These are phyloP conservation scores for Paecilomyces niveus DNA, from an alignment of 2,329 filamentous ascomycete species.

Conservation along the genomic window DNA sequence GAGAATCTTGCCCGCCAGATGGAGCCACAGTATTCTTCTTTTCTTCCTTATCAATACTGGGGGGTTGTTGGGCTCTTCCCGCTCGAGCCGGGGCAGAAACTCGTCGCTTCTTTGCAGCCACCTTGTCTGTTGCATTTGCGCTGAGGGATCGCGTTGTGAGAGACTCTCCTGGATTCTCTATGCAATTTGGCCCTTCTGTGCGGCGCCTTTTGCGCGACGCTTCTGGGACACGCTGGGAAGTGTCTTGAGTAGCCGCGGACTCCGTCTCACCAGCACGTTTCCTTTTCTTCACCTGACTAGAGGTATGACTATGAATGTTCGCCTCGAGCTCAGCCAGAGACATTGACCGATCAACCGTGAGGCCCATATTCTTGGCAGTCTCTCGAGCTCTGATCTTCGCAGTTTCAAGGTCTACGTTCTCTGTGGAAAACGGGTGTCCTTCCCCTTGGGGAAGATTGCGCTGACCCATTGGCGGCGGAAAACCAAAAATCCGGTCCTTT, in stretches of 20 bases:
- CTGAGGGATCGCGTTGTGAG: not conserved
- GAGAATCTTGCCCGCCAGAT: not conserved
- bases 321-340: constrained; percentile 11
- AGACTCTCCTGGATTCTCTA: not conserved
- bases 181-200: not conserved
- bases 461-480: constrained; percentile 22
- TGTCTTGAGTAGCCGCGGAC: not conserved
- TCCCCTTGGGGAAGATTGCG: constrained; percentile 20
- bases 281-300: constrained; percentile 1
- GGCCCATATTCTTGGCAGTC: constrained; percentile 14
- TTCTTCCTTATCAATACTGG: not conserved
- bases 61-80: not conserved
- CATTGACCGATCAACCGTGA: constrained; percentile 12
- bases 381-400: constrained; percentile 15
- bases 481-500: constrained; percentile 24
- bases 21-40: not conserved
- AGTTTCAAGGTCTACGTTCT: constrained; percentile 17
- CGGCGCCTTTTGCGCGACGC: constrained; percentile 7
- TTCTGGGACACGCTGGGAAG: not conserved
- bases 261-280: not conserved
- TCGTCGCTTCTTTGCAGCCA: not conserved
- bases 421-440: constrained; percentile 12
- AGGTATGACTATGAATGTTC: constrained; percentile 10
- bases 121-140: not conserved
- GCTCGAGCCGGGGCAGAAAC: not conserved